Conservation (phyloP, 805 yeast species). For the Suhomyces vadensis region DNA sequence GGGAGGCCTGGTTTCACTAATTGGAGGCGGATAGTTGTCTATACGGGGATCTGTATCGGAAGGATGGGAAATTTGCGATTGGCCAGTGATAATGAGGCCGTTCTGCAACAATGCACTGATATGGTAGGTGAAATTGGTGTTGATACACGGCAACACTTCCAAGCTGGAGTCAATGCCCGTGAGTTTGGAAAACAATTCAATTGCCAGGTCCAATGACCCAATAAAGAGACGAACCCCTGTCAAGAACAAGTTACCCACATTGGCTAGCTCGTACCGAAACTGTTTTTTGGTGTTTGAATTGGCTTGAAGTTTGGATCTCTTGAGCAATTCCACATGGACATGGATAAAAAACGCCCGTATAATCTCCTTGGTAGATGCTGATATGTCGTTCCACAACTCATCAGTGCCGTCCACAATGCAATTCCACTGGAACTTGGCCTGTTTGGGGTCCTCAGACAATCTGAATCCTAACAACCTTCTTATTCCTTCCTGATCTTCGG, state of each 20-base stretch:
- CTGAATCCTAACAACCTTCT: constrained; percentile 46
- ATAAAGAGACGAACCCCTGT: constrained; percentile 80
- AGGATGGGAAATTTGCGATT: constrained; percentile 92
- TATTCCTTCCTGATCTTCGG: constrained; percentile 44
- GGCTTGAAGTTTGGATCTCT: constrained; percentile 53
- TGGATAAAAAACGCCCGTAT: constrained; percentile 75
- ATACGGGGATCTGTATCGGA: constrained; percentile 27
- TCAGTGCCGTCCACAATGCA: constrained; percentile 79
- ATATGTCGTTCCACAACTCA: constrained; percentile 60
- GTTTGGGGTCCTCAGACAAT: constrained; percentile 45
- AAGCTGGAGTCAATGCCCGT: constrained; percentile 54
- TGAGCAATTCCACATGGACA: constrained; percentile 73
- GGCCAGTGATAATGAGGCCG: constrained; percentile 82
- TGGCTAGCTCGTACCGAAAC: constrained; percentile 75
- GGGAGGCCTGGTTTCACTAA: constrained; percentile 17
- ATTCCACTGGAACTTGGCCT: constrained; percentile 75
- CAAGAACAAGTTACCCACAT: constrained; percentile 79
- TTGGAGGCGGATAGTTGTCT: constrained; percentile 21
- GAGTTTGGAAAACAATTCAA: constrained; percentile 70
- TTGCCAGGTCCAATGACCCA: constrained; percentile 82
- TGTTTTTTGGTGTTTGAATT: constrained; percentile 42
- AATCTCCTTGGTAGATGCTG: constrained; percentile 65
- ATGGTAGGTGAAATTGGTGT: constrained; percentile 82
- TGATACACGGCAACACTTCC: constrained; percentile 75
- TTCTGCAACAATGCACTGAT: constrained; percentile 72